A percentile compares a stretch with the other conserved stretches of the same genome.
These are phyloP conservation scores for Sugiyamaella chiloensis DNA, from an alignment of 805 yeast species.

Conservation along the genomic window DNA sequence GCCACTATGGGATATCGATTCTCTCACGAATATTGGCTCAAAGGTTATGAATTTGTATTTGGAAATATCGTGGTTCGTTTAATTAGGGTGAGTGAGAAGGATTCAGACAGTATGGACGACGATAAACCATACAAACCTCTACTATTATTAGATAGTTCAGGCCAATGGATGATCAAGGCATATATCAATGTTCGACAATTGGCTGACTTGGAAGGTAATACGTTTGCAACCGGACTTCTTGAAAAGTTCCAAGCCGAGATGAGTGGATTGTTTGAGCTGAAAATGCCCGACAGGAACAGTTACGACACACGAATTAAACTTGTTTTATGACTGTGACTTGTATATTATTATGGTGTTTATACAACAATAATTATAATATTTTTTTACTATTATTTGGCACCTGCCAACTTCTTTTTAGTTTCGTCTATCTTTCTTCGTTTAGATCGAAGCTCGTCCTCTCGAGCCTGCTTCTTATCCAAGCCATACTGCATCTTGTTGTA, in stretches of 20 bases:
- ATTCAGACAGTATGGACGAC: constrained; percentile 18
- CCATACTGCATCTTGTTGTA: constrained; percentile 96
- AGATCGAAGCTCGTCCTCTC: constrained; percentile 70
- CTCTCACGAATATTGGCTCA: constrained; percentile 57
- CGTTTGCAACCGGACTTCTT: constrained; percentile 61
- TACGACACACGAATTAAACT: constrained; percentile 71
- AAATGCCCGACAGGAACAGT: constrained; percentile 69
- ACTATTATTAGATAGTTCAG: constrained; percentile 29
- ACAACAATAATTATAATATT: no score
- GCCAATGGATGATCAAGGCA: constrained; percentile 46
- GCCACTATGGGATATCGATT: constrained; percentile 69
- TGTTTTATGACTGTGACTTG: neutral
- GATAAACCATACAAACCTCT: constrained; percentile 9
- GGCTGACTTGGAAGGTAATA: constrained; percentile 71
- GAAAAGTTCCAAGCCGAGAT: constrained; percentile 61
- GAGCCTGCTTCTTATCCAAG: constrained; percentile 72
- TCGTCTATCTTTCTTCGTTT: constrained; percentile 47
- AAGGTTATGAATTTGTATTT: constrained; percentile 61
- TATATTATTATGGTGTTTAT: no score
- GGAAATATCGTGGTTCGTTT: constrained; percentile 57
- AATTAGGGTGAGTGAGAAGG: constrained; percentile 44
- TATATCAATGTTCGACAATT: constrained; percentile 67
- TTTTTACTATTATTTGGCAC: no score
- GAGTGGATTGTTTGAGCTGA: constrained; percentile 62
- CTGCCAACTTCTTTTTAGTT: constrained; percentile 17